A percentile compares a stretch with the other conserved stretches of the same genome.
phyloP scores from a whole-genome alignment of 106 monocot species.

The Acorus calamus region DNA sequence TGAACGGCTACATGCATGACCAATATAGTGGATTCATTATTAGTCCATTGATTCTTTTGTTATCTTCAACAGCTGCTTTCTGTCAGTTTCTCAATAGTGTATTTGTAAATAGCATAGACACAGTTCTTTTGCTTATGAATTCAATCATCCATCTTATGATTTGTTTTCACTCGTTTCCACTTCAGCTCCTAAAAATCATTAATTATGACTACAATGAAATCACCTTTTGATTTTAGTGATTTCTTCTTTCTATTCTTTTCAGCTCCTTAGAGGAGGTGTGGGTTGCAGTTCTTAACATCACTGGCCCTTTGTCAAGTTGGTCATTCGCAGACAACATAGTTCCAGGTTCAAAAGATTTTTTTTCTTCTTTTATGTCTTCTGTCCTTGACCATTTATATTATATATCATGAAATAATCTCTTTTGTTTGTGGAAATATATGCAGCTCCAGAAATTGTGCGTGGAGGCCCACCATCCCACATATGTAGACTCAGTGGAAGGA shows the following conservation, averaged over 20 bases:
- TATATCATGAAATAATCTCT: background rate
- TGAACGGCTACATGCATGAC: no score
- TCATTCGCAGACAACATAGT: slow-evolving; percentile 75
- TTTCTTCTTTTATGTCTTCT: background rate
- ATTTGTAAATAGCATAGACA: no score
- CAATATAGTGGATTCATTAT: no score
- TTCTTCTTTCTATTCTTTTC: slow-evolving; percentile 13
- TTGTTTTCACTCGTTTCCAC: no score
- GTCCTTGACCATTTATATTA: no score
- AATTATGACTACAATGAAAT: no score
- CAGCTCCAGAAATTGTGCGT: slow-evolving; percentile 54
- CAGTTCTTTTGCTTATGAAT: no score
- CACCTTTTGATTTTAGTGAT: background rate
- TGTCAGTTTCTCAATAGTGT: no score
- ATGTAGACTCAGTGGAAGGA: slow-evolving; percentile 66
- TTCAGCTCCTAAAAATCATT: no score
- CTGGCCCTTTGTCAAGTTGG: slow-evolving; percentile 91
- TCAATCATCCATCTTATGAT: no score
- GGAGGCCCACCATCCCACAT: slow-evolving; percentile 92
- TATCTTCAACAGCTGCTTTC: no score
- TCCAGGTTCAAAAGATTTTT: slow-evolving; percentile 32
- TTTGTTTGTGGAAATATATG: slow-evolving; percentile 1
- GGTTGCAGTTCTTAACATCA: slow-evolving; percentile 77
- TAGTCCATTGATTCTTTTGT: no score
- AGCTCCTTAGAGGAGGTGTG: slow-evolving; percentile 83